These are phyloP conservation scores for Avena insularis DNA, from an alignment of 176 grass and related monocot species.

Conservation along the genomic window DNA sequence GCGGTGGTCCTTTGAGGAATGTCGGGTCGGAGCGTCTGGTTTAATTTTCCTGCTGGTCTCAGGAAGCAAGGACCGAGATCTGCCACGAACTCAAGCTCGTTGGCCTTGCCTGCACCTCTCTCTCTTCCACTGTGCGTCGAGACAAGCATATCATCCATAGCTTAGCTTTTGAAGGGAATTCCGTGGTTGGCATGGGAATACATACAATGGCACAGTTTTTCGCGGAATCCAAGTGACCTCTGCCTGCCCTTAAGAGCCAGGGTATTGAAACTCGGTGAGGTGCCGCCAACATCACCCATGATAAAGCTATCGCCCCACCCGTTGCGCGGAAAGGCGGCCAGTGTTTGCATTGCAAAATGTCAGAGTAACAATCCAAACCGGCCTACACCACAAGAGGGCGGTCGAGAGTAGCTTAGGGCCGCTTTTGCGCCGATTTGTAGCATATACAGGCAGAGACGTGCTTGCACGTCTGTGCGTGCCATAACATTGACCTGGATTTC, in stretches of 20 bases:
- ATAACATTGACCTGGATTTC: slow-evolving; percentile 16
- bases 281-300: background rate
- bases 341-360: background rate
- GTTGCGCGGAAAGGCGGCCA: background rate
- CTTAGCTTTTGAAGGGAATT: background rate
- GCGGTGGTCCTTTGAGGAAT: background rate
- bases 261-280: background rate
- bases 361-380: background rate
- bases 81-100: background rate
- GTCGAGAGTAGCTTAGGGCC: background rate
- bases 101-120: background rate
- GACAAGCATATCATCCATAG: background rate
- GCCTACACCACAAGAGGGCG: slow-evolving; percentile 8
- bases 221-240: background rate
- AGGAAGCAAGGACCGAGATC: background rate
- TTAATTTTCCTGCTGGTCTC: background rate
- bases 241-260: background rate
- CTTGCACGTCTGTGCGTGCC: background rate
- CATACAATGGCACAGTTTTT: too few relatives aligned
- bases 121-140: background rate
- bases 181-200: background rate
- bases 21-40: background rate
- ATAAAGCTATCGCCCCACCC: background rate
- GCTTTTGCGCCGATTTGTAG: slow-evolving; percentile 35
- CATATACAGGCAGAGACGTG: background rate